Percentiles rank a stretch among this genome's conserved stretches.
phyloP scores from a whole-genome alignment of 2,329 filamentous ascomycete species.

The Colletotrichum sp. region DNA sequence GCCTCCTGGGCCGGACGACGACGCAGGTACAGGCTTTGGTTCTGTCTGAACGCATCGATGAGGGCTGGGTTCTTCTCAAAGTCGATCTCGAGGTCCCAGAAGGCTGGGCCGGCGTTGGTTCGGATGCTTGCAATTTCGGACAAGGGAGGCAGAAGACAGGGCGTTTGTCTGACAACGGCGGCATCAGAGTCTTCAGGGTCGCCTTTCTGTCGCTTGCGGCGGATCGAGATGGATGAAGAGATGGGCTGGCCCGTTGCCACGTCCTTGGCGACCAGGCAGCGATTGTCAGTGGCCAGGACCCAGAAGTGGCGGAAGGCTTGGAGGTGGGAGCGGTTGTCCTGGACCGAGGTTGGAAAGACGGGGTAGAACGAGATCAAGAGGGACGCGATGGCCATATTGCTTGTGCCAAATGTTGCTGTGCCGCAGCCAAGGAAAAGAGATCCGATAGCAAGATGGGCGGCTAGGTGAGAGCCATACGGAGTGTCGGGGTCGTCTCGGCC shows the following conservation, averaged over 20 bases:
- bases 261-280: conserved; percentile 88
- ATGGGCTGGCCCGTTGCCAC: conserved; percentile 83
- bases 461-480: conserved; percentile 92
- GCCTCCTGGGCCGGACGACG: conserved; percentile 71
- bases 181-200: neutral
- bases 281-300: conserved; percentile 89
- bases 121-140: conserved; percentile 64
- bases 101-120: conserved; percentile 66
- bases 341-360: conserved; percentile 84
- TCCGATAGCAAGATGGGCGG: conserved; percentile 89
- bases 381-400: conserved; percentile 83
- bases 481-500: conserved; percentile 84
- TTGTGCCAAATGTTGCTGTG: conserved; percentile 89
- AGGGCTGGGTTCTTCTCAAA: conserved; percentile 70
- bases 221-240: conserved; percentile 72
- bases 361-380: conserved; percentile 94
- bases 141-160: conserved; percentile 69
- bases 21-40: conserved; percentile 77
- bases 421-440: conserved; percentile 91
- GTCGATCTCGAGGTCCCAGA: conserved; percentile 84
- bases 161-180: conserved; percentile 52
- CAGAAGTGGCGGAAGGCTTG: conserved; percentile 98
- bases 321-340: conserved; percentile 93
- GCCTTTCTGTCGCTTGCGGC: conserved; percentile 50
- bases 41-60: conserved; percentile 66